These are phyloP conservation scores for Crataegus laevigata DNA, from an alignment of 306 rosid genomes.

Conservation along the genomic window DNA sequence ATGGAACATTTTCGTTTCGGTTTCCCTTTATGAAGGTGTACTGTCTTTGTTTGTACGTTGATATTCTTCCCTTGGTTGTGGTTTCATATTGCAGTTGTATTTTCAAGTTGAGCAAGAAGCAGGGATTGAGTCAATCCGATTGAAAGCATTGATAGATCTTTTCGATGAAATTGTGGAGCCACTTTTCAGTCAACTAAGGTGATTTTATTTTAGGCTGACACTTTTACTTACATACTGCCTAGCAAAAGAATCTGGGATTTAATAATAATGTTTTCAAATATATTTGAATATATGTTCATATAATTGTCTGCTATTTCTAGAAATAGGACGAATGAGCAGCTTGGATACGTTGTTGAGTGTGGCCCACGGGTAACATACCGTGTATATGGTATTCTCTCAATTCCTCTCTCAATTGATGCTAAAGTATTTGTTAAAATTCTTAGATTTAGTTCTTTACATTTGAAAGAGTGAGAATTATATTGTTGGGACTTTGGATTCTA, in stretches of 20 bases:
- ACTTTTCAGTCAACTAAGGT: constrained; percentile 89
- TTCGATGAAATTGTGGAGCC: constrained; percentile 89
- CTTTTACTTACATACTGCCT: neutral
- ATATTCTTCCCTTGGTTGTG: too few relatives aligned
- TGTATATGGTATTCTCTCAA: too few relatives aligned
- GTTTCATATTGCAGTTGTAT: too few relatives aligned
- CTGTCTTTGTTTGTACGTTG: too few relatives aligned
- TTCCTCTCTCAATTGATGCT: too few relatives aligned
- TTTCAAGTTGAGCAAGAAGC: constrained; percentile 70
- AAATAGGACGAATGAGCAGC: constrained; percentile 96
- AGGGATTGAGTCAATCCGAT: constrained; percentile 49
- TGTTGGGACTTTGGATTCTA: too few relatives aligned
- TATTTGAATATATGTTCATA: neutral
- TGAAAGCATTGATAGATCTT: constrained; percentile 76
- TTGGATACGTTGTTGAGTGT: constrained; percentile 81
- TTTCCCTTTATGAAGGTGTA: too few relatives aligned
- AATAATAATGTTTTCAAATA: neutral
- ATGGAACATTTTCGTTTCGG: too few relatives aligned
- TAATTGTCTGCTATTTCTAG: constrained; percentile 11
- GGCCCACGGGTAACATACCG: constrained; percentile 63
- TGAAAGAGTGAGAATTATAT: too few relatives aligned
- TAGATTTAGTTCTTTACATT: too few relatives aligned
- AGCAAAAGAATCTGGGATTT: neutral
- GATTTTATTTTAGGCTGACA: constrained; percentile 22
- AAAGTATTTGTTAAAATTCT: too few relatives aligned